phyloP scores from a whole-genome alignment of 129 eudicot species.

The Heracleum sosnowskyi region DNA sequence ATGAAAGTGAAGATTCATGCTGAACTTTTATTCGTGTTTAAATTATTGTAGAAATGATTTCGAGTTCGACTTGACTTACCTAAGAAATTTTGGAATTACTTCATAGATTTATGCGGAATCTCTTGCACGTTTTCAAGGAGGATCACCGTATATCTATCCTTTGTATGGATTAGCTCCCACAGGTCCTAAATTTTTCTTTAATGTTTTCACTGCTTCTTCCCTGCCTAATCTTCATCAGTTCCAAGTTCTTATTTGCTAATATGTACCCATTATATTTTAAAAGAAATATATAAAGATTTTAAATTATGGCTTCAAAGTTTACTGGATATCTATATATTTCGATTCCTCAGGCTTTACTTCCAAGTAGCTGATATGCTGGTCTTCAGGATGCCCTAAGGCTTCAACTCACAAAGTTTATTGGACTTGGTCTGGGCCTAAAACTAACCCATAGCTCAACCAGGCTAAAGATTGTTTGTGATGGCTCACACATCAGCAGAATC shows the following conservation, averaged over 20 bases:
- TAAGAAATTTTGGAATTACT: not conserved
- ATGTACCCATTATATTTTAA: not conserved
- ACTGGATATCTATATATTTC: conserved; percentile 7
- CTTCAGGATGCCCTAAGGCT: too few species aligned
- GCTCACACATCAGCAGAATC: not conserved
- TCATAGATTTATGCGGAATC: conserved; percentile 64
- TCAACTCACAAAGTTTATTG: too few species aligned
- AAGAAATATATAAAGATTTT: not conserved
- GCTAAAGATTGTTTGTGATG: not conserved
- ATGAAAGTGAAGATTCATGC: conserved; percentile 56
- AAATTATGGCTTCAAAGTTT: not conserved
- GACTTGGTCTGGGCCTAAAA: not conserved
- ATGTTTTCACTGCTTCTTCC: not conserved
- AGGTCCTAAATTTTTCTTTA: conserved; percentile 27
- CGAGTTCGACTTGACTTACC: not conserved
- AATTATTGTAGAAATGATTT: too few species aligned
- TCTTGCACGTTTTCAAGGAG: conserved; percentile 72
- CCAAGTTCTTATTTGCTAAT: not conserved
- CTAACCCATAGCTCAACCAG: not conserved
- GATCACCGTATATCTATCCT: conserved; percentile 69
- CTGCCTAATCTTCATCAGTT: not conserved
- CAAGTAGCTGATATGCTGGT: too few species aligned
- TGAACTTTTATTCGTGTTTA: not conserved
- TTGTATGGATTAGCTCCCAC: conserved; percentile 67
- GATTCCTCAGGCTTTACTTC: conserved; percentile 55